phyloP scores from a whole-genome alignment of 2,329 filamentous ascomycete species.

The Venturiaceae sp. region DNA sequence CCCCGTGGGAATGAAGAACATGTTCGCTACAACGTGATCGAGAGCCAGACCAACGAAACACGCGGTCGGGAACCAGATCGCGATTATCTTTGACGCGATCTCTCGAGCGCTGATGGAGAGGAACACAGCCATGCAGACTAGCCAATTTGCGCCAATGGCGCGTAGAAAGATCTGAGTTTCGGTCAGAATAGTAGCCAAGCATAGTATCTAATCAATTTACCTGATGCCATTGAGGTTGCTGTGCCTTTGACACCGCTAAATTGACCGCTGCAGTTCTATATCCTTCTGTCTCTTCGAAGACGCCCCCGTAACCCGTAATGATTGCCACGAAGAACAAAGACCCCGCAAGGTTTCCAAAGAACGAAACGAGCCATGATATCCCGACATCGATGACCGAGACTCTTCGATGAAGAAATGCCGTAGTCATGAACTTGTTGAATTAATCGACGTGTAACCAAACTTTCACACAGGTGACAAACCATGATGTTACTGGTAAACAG shows the following conservation, averaged over 20 bases:
- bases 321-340: background rate
- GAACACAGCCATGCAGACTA: conserved; percentile 16
- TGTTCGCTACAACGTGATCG: conserved; percentile 11
- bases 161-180: conserved; percentile 14
- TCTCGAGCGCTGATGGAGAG: conserved; percentile 15
- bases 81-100: conserved; percentile 15
- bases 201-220: background rate
- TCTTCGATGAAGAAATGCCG: background rate
- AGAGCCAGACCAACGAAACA: conserved; percentile 17
- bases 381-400: background rate
- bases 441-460: background rate
- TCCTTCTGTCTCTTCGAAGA: background rate
- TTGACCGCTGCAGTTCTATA: conserved; percentile 8
- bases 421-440: background rate
- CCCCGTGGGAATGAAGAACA: conserved; percentile 7
- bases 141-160: conserved; percentile 16
- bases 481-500: background rate
- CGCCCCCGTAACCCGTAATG: background rate
- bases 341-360: background rate
- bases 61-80: conserved; percentile 18
- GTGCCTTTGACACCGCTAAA: conserved; percentile 14
- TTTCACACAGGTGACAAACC: background rate
- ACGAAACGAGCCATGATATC: background rate
- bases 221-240: conserved; percentile 13
- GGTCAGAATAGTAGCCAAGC: too few species aligned